A percentile compares a stretch with the other conserved stretches of the same genome.
Evolutionary conservation across 176 grass and related monocot species (phyloP).

Genomic region (Oryza punctata): DNA sequence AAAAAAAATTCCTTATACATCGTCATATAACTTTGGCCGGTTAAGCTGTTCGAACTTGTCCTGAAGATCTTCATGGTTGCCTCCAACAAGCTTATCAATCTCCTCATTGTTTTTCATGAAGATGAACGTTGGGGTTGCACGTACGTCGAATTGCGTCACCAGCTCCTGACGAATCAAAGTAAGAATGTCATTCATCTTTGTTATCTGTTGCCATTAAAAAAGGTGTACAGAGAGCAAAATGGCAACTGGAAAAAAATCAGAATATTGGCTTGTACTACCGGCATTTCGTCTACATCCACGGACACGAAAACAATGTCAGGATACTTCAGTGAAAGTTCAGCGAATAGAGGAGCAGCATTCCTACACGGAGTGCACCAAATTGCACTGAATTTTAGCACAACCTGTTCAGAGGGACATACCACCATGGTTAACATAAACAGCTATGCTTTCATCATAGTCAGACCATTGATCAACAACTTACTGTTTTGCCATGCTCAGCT

Average conservation of each 20-base stretch:
- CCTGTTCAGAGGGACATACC: conserved; percentile 31
- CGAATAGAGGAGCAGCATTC: conserved; percentile 52
- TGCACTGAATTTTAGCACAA: conserved; percentile 78
- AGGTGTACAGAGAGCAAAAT: neutral
- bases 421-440: conserved; percentile 12
- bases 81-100: conserved; percentile 67
- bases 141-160: conserved; percentile 49
- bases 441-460: too few relatives aligned
- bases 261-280: conserved; percentile 41
- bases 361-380: conserved; percentile 77
- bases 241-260: neutral
- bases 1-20: neutral
- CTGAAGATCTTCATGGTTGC: conserved; percentile 58
- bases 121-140: conserved; percentile 78
- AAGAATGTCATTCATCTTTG: neutral
- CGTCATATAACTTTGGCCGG: neutral
- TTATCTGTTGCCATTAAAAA: neutral
- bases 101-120: conserved; percentile 63
- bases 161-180: conserved; percentile 51
- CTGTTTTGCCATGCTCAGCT: conserved; percentile 39
- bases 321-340: conserved; percentile 62
- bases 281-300: conserved; percentile 72
- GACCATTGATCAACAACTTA: conserved; percentile 1
- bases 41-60: conserved; percentile 57
- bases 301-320: conserved; percentile 59